Evolutionary conservation across 176 grass and related monocot species (phyloP).

Genomic region (Paspalum notatum): DNA sequence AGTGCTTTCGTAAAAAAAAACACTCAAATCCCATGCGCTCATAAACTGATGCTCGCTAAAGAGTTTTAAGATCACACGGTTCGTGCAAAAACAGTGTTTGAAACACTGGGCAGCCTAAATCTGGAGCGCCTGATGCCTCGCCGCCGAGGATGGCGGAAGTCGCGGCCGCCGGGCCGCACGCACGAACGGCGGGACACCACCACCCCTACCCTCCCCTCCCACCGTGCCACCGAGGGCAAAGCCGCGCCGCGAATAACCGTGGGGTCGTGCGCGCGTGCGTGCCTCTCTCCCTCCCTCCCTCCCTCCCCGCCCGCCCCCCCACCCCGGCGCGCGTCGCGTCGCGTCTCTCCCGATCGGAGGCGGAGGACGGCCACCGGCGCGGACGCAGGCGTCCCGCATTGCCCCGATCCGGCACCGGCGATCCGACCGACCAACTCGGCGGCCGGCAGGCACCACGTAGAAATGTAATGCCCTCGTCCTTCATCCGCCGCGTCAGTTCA

Average conservation of each 20-base stretch:
- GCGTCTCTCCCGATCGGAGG: slow-evolving; percentile 28
- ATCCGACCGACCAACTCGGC: slow-evolving; percentile 13
- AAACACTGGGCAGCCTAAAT: too few relatives aligned
- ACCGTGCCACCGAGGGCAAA: slow-evolving; percentile 16
- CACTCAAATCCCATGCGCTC: too few relatives aligned
- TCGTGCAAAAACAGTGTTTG: too few relatives aligned
- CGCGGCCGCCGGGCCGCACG: background rate
- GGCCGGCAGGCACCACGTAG: slow-evolving; percentile 7
- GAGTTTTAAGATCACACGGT: too few relatives aligned
- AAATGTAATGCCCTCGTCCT: background rate
- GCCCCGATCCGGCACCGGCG: slow-evolving; percentile 2
- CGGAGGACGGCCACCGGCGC: slow-evolving; percentile 25
- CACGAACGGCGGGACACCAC: slow-evolving; percentile 7
- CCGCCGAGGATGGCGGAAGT: slow-evolving; percentile 26
- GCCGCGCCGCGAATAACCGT: slow-evolving; percentile 42
- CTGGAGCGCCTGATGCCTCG: background rate
- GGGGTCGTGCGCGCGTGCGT: slow-evolving; percentile 46
- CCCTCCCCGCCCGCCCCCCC: background rate
- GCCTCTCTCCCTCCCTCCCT: slow-evolving; percentile 41
- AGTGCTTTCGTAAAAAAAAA: too few relatives aligned
- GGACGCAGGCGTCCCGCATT: slow-evolving; percentile 22
- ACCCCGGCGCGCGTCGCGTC: slow-evolving; percentile 26
- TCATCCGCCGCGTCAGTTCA: background rate
- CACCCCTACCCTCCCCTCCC: background rate
- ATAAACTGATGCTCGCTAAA: too few relatives aligned